Evolutionary conservation across 2,329 filamentous ascomycete species (phyloP), one percentile per base, ranked within the genome.

Genomic region (Colletotrichum caudatum): DNA sequence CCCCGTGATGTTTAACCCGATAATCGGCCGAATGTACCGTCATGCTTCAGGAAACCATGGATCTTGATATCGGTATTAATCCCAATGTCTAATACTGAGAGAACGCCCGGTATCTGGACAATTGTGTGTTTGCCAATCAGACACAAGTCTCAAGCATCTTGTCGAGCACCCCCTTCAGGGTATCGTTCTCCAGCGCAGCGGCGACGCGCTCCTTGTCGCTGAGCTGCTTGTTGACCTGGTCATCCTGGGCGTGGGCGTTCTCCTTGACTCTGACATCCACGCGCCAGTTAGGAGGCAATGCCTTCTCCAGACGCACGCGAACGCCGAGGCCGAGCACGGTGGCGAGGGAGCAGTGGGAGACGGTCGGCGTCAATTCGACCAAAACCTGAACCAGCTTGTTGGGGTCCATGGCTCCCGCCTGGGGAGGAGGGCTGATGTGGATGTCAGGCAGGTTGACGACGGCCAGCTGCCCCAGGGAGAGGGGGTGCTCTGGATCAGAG

Each of bases 381-480:
- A 92, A 88, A 46, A 98, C 94, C 50, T 86, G 91, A 83, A 85
- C 94, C 84, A 88, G 88, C 78, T 78, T 90, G 83, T 85, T 83
- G 20, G 84, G 82, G 66, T 84, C 83, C 37, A 83, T 87, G 12
- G 82, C 85, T 46, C 84, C 84, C 72, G 85, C 84, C 46, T 88
- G 88, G n/a, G 91, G 87, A 8, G 92, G 88, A 60, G 91, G 89
- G 56, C 85, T 86, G 76, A 99, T 94, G 77, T 90, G 87, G 77
- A 99, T 98, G 81, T 99, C 96, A 41, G 93, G 91, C n/a, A 99
- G 90, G 76, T 97, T 98, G 76, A 99, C 94, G 64, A 99, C 96
- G 44, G 95, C 94, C 51, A 99, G 88, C 77, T 96, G 94, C 73
- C 95, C 96, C 60, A 99, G 89, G 3, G 95, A 97, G 64, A 98